phyloP scores from a whole-genome alignment of 169 alveolate species.

The Blepharisma undulans region DNA sequence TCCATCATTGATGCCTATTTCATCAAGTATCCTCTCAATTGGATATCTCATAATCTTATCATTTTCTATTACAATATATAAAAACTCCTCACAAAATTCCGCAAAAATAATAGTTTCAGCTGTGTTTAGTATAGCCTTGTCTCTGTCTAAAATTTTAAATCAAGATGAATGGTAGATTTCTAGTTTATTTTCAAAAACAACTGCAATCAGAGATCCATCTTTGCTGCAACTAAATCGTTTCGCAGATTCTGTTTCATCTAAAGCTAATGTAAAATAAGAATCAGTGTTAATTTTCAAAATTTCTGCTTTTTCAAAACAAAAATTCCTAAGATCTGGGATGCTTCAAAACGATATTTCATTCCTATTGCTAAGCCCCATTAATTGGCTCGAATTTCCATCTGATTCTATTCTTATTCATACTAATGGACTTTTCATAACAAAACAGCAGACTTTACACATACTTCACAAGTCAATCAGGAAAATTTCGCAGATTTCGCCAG shows the following conservation, averaged over 20 bases:
- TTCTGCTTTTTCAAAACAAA: background rate
- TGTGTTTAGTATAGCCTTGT: background rate
- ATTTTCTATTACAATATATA: background rate
- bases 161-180: background rate
- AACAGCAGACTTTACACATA: background rate
- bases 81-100: background rate
- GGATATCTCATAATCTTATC: background rate
- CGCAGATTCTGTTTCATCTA: background rate
- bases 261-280: background rate
- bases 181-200: background rate
- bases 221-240: background rate
- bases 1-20: background rate
- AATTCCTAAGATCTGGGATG: background rate
- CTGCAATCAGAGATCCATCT: background rate
- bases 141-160: background rate
- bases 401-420: background rate
- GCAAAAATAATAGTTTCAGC: background rate
- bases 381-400: background rate
- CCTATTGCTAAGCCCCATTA: background rate
- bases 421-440: background rate
- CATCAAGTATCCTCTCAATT: background rate
- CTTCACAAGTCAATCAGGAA: background rate
- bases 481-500: background rate
- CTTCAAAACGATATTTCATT: background rate
- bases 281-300: background rate